phyloP scores from a whole-genome alignment of 2,329 filamentous ascomycete genomes.

The Fusarium metavorans region DNA sequence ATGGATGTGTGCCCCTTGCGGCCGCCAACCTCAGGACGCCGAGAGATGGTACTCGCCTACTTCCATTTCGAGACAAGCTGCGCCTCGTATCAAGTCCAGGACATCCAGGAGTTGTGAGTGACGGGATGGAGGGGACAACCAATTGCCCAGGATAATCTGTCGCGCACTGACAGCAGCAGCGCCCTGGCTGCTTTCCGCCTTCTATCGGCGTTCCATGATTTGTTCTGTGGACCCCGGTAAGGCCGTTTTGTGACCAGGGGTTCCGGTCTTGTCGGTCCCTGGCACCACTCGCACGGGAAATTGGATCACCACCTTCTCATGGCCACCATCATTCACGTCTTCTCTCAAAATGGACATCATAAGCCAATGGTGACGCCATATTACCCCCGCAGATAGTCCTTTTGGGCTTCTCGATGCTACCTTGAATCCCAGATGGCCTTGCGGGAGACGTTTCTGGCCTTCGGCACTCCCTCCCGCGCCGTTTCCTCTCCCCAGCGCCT shows the following conservation, averaged over 20 bases:
- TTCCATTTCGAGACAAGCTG: conserved; percentile 38
- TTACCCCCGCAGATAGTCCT: conserved; percentile 37
- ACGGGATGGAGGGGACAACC: neutral
- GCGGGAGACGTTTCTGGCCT: conserved; percentile 18
- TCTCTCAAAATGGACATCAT: conserved; percentile 39
- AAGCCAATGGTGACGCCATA: conserved; percentile 39
- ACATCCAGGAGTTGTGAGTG: conserved; percentile 15
- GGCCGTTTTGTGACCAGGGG: conserved; percentile 39
- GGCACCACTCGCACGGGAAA: conserved; percentile 41
- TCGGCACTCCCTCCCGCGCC: conserved; percentile 26
- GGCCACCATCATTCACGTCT: conserved; percentile 34
- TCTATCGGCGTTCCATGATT: conserved; percentile 39
- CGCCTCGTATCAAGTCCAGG: conserved; percentile 34
- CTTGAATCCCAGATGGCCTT: conserved; percentile 16
- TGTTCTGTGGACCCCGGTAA: conserved; percentile 43
- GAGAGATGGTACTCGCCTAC: conserved; percentile 20
- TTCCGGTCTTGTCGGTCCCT: conserved; percentile 28
- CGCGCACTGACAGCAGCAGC: conserved; percentile 31
- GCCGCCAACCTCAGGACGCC: conserved; percentile 43
- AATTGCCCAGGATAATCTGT: conserved; percentile 18
- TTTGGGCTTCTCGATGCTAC: conserved; percentile 28
- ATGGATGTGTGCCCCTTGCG: conserved; percentile 36
- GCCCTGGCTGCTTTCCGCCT: conserved; percentile 16
- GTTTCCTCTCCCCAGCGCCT: conserved; percentile 29
- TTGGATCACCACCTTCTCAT: conserved; percentile 35